Conservation (phyloP, 108 stramenopile species). For the Skeletonema potamos region DNA sequence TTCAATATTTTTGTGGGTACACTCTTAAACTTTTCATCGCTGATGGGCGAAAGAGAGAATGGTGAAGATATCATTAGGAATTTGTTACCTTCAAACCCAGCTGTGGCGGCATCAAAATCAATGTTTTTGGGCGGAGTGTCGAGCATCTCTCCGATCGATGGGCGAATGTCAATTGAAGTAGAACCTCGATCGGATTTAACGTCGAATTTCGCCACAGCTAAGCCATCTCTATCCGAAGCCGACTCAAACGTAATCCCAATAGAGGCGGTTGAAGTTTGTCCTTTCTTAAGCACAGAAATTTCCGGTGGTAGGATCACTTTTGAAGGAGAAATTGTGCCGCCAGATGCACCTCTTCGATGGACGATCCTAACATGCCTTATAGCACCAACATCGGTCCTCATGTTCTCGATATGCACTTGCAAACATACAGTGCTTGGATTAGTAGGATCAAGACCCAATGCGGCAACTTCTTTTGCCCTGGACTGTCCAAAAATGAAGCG, state of each 20-base stretch:
- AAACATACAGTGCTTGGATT: constrained; percentile 62
- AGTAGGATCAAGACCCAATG: constrained; percentile 57
- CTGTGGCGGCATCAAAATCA: constrained; percentile 59
- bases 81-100: constrained; percentile 71
- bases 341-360: constrained; percentile 46
- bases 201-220: constrained; percentile 67
- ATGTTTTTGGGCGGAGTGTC: constrained; percentile 17
- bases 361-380: constrained; percentile 71
- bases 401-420: constrained; percentile 73
- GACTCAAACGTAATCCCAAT: constrained; percentile 67
- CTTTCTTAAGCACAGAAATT: constrained; percentile 60
- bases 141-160: constrained; percentile 66
- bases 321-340: constrained; percentile 42
- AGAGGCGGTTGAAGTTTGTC: constrained; percentile 35
- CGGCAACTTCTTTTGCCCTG: constrained; percentile 43
- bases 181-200: constrained; percentile 64
- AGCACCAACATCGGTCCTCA: constrained; percentile 53
- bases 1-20: constrained; percentile 26
- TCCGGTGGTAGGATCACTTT: constrained; percentile 65
- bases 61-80: constrained; percentile 31
- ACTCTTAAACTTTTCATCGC: constrained; percentile 15
- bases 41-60: constrained; percentile 25
- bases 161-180: constrained; percentile 74
- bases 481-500: constrained; percentile 67
- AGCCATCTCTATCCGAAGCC: constrained; percentile 73